Percentiles rank a stretch among this genome's conserved stretches.
Conservation (phyloP, 768 basidiomycete species). For the Paxillus rubicundulus region DNA sequence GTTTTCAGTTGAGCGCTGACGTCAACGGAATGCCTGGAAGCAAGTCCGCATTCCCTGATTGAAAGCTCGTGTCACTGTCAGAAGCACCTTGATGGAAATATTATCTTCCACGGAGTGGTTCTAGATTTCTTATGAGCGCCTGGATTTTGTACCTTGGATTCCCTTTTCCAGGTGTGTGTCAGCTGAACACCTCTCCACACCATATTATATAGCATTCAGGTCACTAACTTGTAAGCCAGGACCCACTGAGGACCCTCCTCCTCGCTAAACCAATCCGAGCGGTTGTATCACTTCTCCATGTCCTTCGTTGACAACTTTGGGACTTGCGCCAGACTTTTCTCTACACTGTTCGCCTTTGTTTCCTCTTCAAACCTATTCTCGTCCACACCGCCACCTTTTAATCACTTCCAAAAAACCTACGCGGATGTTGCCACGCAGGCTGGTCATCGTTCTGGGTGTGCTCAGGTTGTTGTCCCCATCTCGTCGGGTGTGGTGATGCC, state of each 20-base stretch:
- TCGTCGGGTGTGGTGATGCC: neutral
- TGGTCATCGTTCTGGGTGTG: neutral
- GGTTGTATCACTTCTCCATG: neutral
- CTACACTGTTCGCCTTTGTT: neutral
- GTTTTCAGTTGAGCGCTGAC: neutral
- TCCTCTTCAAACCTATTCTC: neutral
- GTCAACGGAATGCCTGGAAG: no score
- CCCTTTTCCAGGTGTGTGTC: no score
- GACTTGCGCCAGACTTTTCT: neutral
- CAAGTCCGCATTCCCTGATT: neutral
- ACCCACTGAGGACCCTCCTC: neutral
- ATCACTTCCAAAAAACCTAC: neutral
- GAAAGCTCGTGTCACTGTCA: neutral
- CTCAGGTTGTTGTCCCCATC: constrained; percentile 5
- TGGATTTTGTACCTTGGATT: neutral
- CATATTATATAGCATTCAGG: no score
- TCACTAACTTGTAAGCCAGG: no score
- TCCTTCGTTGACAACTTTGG: neutral
- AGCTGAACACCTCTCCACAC: no score
- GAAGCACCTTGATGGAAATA: neutral
- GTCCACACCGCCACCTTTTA: constrained; percentile 1
- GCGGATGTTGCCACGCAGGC: neutral
- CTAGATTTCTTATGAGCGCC: neutral
- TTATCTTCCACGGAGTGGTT: neutral
- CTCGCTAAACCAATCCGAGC: neutral